A percentile compares a stretch with the other conserved stretches of the same genome.
Conservation (phyloP, 495 filamentous ascomycete species). For the Penicillium desertorum region DNA sequence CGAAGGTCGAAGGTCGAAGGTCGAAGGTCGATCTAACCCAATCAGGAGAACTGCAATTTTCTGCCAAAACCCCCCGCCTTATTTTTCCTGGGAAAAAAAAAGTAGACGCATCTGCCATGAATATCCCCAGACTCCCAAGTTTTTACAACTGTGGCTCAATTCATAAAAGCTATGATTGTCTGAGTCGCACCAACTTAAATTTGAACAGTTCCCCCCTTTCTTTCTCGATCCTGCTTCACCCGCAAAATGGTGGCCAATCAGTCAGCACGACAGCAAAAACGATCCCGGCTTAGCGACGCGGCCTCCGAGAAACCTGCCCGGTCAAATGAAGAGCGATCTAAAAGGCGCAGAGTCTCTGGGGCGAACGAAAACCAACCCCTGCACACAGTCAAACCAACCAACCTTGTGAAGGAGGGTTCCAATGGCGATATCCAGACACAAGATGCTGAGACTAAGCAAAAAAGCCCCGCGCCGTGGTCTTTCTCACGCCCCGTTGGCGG, state of each 20-base stretch:
- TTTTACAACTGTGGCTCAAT: neutral
- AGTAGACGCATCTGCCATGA: slow-evolving; percentile 13
- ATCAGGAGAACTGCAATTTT: slow-evolving; percentile 15
- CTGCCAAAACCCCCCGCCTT: slow-evolving; percentile 24
- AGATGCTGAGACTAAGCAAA: slow-evolving; percentile 12
- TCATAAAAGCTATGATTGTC: slow-evolving; percentile 5
- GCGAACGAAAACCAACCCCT: slow-evolving; percentile 7
- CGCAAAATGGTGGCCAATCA: slow-evolving; percentile 23
- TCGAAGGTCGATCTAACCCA: slow-evolving; percentile 8
- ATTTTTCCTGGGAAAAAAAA: slow-evolving; percentile 26
- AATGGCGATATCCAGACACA: slow-evolving; percentile 7
- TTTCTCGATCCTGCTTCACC: neutral
- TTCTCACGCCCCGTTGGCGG: slow-evolving; percentile 37
- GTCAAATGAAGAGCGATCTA: slow-evolving; percentile 29
- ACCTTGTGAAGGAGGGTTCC: neutral
- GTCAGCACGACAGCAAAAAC: slow-evolving; percentile 33
- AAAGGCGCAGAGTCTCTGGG: slow-evolving; percentile 39
- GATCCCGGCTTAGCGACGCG: slow-evolving; percentile 38
- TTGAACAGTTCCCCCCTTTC: neutral
- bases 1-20: slow-evolving; percentile 17
- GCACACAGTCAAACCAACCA: slow-evolving; percentile 3
- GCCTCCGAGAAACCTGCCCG: slow-evolving; percentile 25
- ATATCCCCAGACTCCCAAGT: slow-evolving; percentile 5
- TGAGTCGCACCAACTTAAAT: neutral
- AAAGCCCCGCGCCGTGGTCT: slow-evolving; percentile 31